phyloP scores from a whole-genome alignment of 2,329 filamentous ascomycete species.

The Nothopassalora personata region DNA sequence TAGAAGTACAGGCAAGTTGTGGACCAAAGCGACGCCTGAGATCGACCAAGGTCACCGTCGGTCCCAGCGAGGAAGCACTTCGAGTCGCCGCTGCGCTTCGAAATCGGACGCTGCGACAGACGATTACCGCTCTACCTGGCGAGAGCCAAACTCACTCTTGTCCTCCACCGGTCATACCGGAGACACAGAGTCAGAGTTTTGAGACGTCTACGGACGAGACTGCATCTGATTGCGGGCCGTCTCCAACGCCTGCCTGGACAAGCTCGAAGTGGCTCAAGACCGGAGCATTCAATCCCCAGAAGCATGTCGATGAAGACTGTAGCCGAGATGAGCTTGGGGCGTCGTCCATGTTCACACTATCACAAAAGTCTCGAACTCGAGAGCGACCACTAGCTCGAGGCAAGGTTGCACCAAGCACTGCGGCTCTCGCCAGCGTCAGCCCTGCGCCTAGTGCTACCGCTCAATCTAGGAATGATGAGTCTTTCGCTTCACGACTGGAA shows the following conservation, averaged over 20 bases:
- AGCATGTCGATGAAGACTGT: constrained; percentile 21
- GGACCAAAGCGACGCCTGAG: constrained; percentile 10
- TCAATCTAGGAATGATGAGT: background rate
- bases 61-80: constrained; percentile 18
- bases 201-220: constrained; percentile 1
- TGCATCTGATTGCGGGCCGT: constrained; percentile 16
- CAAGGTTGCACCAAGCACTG: background rate
- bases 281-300: constrained; percentile 15
- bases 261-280: constrained; percentile 20
- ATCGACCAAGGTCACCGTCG: constrained; percentile 9
- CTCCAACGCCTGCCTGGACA: constrained; percentile 23
- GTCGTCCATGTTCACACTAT: constrained; percentile 17
- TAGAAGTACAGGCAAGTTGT: constrained; percentile 17
- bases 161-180: constrained; percentile 10
- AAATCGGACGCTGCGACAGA: constrained; percentile 1
- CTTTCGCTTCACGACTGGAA: background rate
- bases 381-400: background rate
- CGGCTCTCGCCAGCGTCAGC: background rate
- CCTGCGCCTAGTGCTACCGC: background rate
- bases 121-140: background rate
- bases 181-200: constrained; percentile 9
- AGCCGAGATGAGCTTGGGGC: constrained; percentile 20
- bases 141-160: constrained; percentile 13
- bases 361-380: constrained; percentile 8
- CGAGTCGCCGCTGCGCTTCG: constrained; percentile 16